Evolutionary conservation across 108 stramenopile genomes (phyloP).

Genomic region (Fistulifera solaris): DNA sequence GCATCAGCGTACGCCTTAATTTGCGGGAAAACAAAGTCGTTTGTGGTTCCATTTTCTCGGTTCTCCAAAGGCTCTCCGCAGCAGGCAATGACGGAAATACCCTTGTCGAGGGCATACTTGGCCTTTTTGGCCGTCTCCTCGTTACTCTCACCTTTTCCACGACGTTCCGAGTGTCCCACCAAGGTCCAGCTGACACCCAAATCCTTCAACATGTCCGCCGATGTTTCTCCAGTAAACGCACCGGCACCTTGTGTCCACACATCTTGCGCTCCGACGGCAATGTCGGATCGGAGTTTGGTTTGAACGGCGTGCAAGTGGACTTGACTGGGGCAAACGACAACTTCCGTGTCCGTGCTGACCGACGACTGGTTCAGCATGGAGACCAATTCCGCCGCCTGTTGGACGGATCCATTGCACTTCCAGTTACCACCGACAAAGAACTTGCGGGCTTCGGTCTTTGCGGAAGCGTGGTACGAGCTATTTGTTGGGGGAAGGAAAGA

Average conservation of each 20-base stretch:
- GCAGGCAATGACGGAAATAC: conserved; percentile 93
- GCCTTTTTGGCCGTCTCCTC: conserved; percentile 90
- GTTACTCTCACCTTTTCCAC: conserved; percentile 91
- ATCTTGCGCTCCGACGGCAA: conserved; percentile 90
- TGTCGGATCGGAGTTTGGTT: conserved; percentile 75
- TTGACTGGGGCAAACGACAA: conserved; percentile 93
- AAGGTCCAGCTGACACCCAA: conserved; percentile 91
- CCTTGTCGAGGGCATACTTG: conserved; percentile 88
- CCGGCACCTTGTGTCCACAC: conserved; percentile 86
- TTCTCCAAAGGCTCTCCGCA: conserved; percentile 96
- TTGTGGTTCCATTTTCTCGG: conserved; percentile 94
- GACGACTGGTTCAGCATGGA: conserved; percentile 86
- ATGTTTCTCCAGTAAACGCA: conserved; percentile 96
- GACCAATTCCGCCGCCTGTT: conserved; percentile 70
- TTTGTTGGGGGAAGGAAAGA: too few relatives aligned
- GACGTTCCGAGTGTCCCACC: conserved; percentile 95
- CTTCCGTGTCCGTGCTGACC: conserved; percentile 79
- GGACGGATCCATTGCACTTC: conserved; percentile 95
- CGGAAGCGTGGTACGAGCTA: conserved; percentile 59
- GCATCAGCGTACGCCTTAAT: conserved; percentile 91
- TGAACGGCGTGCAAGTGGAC: conserved; percentile 83
- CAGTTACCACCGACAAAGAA: conserved; percentile 99
- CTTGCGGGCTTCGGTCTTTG: conserved; percentile 73
- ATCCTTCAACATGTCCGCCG: conserved; percentile 94
- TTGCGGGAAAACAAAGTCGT: conserved; percentile 95